Percentiles rank a stretch among this genome's conserved stretches.
These are phyloP conservation scores for Penicillium paneum DNA, from an alignment of 2,329 filamentous ascomycete genomes.

Conservation along the genomic window DNA sequence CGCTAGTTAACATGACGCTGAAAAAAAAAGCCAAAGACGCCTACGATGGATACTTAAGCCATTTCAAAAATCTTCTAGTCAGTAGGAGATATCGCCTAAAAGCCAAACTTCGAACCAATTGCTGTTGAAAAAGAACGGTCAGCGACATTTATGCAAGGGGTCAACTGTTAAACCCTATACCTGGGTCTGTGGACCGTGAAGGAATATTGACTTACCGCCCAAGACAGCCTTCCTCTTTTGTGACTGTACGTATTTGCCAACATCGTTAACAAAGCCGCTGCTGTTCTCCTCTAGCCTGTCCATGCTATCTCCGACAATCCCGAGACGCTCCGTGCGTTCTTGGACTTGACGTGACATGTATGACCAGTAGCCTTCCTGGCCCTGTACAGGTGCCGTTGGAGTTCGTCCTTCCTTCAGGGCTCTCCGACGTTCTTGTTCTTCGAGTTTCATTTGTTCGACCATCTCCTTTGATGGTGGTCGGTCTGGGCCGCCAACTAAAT, in stretches of 20 bases:
- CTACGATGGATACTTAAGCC: background rate
- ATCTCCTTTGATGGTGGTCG: slow-evolving; percentile 85
- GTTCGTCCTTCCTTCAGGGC: slow-evolving; percentile 38
- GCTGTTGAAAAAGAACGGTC: slow-evolving; percentile 26
- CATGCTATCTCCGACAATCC: slow-evolving; percentile 79
- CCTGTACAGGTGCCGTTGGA: slow-evolving; percentile 23
- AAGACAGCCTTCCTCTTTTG: slow-evolving; percentile 85
- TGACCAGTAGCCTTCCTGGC: slow-evolving; percentile 65
- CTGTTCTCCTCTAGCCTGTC: slow-evolving; percentile 77
- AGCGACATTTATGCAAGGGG: slow-evolving; percentile 22
- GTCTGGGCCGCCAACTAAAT: slow-evolving; percentile 72
- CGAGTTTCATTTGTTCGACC: slow-evolving; percentile 72
- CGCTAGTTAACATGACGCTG: background rate
- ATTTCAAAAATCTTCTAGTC: background rate
- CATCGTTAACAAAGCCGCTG: slow-evolving; percentile 79
- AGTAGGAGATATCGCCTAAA: slow-evolving; percentile 25
- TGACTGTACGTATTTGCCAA: slow-evolving; percentile 77
- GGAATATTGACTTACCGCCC: slow-evolving; percentile 49
- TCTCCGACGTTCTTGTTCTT: slow-evolving; percentile 58
- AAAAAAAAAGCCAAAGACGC: background rate
- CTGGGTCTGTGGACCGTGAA: background rate
- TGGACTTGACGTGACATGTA: slow-evolving; percentile 86
- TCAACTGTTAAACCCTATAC: background rate
- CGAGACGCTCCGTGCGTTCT: slow-evolving; percentile 84
- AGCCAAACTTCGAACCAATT: slow-evolving; percentile 44